Evolutionary conservation across 2,329 filamentous ascomycete genomes (phyloP), one percentile per base, ranked within the genome.

Genomic region (Chrysosporium queenslandicum): DNA sequence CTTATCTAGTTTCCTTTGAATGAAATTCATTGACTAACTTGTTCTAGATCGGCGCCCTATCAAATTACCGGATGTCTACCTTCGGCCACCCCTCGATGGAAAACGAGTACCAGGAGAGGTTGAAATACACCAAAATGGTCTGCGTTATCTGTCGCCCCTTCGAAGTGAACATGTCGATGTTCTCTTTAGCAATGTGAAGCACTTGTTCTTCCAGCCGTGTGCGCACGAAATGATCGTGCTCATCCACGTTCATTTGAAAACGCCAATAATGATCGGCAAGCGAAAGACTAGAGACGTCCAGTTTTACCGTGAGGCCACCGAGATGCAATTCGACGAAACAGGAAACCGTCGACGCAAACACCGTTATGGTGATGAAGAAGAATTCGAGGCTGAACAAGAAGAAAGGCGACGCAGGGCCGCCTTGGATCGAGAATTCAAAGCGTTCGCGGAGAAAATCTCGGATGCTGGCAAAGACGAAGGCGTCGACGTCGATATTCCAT

Each of bases 221-320:
- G 86, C 89, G 61, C 88, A 95, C 64, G 92, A 98, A 68, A 74
- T 98, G 63, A 94, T 98, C 59, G 94, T 98, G 59, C 87, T 98
- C 62, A 96, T 98, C 60, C 92, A 98, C 68, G 86, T 98, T 53
- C 92, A 98, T 68, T 80, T 98, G 46, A 96, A 95, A 72, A 94
- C 96, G 56, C 92, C 92, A 2, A 97, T 98, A 66, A 89, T 98
- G 69, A 86, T 98, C 57, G 92, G 92, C 56, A 97, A 95, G 77
- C 94, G 94, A 74, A 98, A 98, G 80, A 94, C 92, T 9, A 96
- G 92, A 74, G 94, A 98, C 67, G 86, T 98, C 1, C 94, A 98
- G 62, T 98, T 98, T 71, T 96, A 96, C 65, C 82, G 92, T 50
- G 92, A 98, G 73, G 92, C 92, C 2, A 97, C 92, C 0, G 92